Percentiles rank a stretch among this genome's conserved stretches.
phyloP scores from a whole-genome alignment of 768 basidiomycete genomes.

The Leccinum longicurvipes region DNA sequence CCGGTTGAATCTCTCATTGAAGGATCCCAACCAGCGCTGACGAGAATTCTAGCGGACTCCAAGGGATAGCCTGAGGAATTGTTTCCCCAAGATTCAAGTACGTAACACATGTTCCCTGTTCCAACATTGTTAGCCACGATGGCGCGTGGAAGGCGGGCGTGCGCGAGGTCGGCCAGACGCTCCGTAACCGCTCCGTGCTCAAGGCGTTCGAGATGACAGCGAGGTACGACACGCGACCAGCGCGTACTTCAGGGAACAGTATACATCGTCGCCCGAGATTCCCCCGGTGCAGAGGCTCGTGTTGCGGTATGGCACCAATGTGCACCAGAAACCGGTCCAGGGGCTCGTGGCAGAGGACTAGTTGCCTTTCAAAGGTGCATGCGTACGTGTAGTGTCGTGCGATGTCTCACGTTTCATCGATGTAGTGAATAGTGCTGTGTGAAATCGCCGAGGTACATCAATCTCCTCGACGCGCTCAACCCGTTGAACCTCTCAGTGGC shows the following conservation, averaged over 20 bases:
- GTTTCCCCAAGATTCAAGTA: no score
- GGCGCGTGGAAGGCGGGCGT: slow-evolving; percentile 52
- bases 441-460: slow-evolving; percentile 99
- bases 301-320: slow-evolving; percentile 94
- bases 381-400: neutral
- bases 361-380: slow-evolving; percentile 87
- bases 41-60: no score
- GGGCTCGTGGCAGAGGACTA: slow-evolving; percentile 87
- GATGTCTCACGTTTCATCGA: slow-evolving; percentile 2
- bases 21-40: no score
- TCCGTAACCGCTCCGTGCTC: slow-evolving; percentile 80
- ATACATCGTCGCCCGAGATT: slow-evolving; percentile 81
- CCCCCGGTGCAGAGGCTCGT: slow-evolving; percentile 79
- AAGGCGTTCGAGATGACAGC: slow-evolving; percentile 99
- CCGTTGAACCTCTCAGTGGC: slow-evolving; percentile 91
- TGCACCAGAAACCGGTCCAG: slow-evolving; percentile 98
- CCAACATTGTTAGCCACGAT: no score
- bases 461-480: slow-evolving; percentile 95
- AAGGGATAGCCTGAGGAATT: no score
- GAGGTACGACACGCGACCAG: slow-evolving; percentile 92
- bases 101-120: no score
- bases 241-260: slow-evolving; percentile 94
- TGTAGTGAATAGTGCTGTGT: slow-evolving; percentile 75
- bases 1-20: no score
- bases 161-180: slow-evolving; percentile 68